These are phyloP conservation scores for Pleurotus sapidus DNA, from an alignment of 768 basidiomycete genomes.

Conservation along the genomic window DNA sequence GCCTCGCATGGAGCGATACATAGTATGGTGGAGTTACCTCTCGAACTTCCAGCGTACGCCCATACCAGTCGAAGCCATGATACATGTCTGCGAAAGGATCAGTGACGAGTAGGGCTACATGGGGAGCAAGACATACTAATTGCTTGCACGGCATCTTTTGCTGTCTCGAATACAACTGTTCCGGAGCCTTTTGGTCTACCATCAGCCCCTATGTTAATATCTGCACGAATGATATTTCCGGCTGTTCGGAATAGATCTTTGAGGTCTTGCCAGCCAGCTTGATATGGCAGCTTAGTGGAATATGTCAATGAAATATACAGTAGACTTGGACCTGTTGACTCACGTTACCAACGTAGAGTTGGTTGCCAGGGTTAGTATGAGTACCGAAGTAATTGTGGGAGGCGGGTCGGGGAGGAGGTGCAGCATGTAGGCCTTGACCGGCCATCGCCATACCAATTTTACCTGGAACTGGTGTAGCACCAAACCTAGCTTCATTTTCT, in stretches of 20 bases:
- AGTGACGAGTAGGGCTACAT: conserved; percentile 4
- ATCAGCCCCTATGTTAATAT: conserved; percentile 91
- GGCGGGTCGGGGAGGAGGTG: conserved; percentile 79
- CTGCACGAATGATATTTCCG: conserved; percentile 92
- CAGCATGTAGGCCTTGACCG: conserved; percentile 79
- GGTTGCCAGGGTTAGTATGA: conserved; percentile 75
- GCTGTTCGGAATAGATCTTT: conserved; percentile 97
- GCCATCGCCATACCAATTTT: conserved; percentile 97
- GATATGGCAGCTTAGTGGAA: conserved; percentile 74
- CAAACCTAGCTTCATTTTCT: conserved; percentile 93
- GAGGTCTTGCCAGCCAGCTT: conserved; percentile 98
- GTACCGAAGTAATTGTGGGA: conserved; percentile 72
- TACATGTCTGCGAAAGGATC: conserved; percentile 70
- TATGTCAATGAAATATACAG: not conserved
- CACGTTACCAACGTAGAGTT: conserved; percentile 92
- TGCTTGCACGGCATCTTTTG: conserved; percentile 88
- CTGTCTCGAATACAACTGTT: conserved; percentile 93
- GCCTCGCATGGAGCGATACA: not conserved
- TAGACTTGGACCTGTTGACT: conserved; percentile 18
- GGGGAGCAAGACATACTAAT: conserved; percentile 61
- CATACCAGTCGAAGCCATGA: conserved; percentile 97
- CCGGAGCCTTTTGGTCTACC: conserved; percentile 95
- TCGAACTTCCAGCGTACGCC: conserved; percentile 91
- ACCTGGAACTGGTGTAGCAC: conserved; percentile 91
- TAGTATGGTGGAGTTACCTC: conserved; percentile 52